These are phyloP conservation scores for Sugiyamaella paludigena DNA, from an alignment of 1,139 yeast species.

Conservation along the genomic window DNA sequence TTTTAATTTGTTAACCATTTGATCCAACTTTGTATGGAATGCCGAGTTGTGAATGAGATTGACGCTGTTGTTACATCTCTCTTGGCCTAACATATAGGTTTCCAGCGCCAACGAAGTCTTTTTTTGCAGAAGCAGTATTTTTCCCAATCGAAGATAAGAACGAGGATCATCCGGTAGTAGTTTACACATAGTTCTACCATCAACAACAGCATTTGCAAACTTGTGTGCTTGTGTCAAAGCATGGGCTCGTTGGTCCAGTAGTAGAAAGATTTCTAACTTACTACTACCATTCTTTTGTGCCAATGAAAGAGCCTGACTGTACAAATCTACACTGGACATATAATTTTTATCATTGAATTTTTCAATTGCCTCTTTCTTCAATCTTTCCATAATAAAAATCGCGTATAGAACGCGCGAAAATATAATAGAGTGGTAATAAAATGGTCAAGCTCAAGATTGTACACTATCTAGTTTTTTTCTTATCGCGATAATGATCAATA, in stretches of 20 bases:
- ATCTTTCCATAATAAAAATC: background rate
- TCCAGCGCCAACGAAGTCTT: constrained; percentile 1
- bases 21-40: background rate
- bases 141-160: constrained; percentile 4
- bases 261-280: background rate
- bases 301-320: constrained; percentile 5
- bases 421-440: too few species aligned
- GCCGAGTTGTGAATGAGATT: constrained; percentile 1
- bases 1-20: background rate
- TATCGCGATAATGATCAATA: too few species aligned
- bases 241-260: constrained; percentile 3
- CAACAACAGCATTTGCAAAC: constrained; percentile 4
- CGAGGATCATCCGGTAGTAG: constrained; percentile 6
- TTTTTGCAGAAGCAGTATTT: background rate
- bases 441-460: too few species aligned
- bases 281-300: constrained; percentile 3
- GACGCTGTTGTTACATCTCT: background rate
- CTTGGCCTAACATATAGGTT: constrained; percentile 1
- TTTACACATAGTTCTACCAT: background rate
- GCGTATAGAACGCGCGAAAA: too few species aligned
- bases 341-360: background rate
- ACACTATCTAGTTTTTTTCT: too few species aligned
- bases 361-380: constrained; percentile 3
- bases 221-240: constrained; percentile 3
- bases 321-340: constrained; percentile 1